Evolutionary conservation across 2,329 filamentous ascomycete genomes (phyloP).

Genomic region (Penicillium concentricum): DNA sequence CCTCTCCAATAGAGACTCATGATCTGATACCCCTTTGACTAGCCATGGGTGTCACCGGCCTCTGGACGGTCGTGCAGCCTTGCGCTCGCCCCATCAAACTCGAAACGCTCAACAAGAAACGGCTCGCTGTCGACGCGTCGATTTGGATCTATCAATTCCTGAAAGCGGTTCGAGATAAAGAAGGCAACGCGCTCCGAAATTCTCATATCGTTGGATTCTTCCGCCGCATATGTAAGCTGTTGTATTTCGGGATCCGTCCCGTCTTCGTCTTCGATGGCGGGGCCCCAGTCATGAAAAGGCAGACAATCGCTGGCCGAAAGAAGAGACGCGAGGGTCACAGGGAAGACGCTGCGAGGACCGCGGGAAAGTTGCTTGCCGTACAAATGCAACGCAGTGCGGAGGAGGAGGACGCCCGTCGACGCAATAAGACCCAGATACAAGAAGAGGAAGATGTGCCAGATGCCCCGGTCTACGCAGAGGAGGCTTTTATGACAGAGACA

Average conservation of each 20-base stretch:
- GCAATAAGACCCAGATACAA: slow-evolving; percentile 43
- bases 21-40: slow-evolving; percentile 5
- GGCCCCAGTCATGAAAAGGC: slow-evolving; percentile 83
- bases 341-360: slow-evolving; percentile 89
- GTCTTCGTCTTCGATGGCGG: slow-evolving; percentile 98
- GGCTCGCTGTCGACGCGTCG: slow-evolving; percentile 93
- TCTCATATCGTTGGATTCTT: slow-evolving; percentile 98
- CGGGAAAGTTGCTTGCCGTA: slow-evolving; percentile 84
- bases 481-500: slow-evolving; percentile 74
- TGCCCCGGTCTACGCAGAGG: slow-evolving; percentile 85
- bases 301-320: slow-evolving; percentile 80
- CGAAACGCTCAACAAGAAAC: slow-evolving; percentile 92
- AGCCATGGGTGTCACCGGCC: slow-evolving; percentile 91
- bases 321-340: slow-evolving; percentile 79
- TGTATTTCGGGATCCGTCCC: slow-evolving; percentile 94
- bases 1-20: neutral
- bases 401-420: slow-evolving; percentile 69
- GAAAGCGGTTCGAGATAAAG: slow-evolving; percentile 97
- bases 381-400: slow-evolving; percentile 92
- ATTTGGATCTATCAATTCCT: slow-evolving; percentile 99
- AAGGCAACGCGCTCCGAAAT: slow-evolving; percentile 94
- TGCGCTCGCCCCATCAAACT: slow-evolving; percentile 95
- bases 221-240: slow-evolving; percentile 92
- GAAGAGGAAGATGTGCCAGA: slow-evolving; percentile 70
- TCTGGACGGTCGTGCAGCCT: slow-evolving; percentile 94